These are phyloP conservation scores for Apiospora marii DNA, from an alignment of 2,329 filamentous ascomycete genomes.

Conservation along the genomic window DNA sequence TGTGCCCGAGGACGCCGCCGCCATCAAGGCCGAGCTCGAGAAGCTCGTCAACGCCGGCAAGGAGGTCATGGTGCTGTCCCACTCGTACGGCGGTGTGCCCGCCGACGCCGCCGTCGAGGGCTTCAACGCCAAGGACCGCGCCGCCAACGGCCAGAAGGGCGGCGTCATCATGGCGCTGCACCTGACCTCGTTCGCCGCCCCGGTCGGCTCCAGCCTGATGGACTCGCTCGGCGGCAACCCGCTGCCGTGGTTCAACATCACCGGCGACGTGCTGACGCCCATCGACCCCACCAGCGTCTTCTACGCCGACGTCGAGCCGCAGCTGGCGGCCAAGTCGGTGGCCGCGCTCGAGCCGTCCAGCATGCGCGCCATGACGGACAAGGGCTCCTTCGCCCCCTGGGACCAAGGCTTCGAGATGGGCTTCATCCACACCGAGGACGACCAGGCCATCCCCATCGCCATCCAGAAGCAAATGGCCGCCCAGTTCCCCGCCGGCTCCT, in stretches of 20 bases:
- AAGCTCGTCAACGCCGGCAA: conserved; percentile 23
- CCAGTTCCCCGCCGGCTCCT: conserved; percentile 28
- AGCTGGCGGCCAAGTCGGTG: conserved; percentile 23
- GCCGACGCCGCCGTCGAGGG: conserved; percentile 23
- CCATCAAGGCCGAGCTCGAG: conserved; percentile 20
- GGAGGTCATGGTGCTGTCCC: conserved; percentile 28
- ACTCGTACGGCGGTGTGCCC: conserved; percentile 26
- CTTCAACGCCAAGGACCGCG: conserved; percentile 28
- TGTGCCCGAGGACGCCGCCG: conserved; percentile 22
- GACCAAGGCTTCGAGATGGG: conserved; percentile 29
- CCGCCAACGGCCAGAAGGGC: conserved; percentile 24
- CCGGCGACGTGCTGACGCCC: conserved; percentile 17
- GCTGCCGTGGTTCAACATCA: conserved; percentile 21
- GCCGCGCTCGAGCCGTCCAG: conserved; percentile 23
- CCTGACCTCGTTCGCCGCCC: conserved; percentile 28
- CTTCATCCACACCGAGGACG: conserved; percentile 29
- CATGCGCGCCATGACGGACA: conserved; percentile 9
- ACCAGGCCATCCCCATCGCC: conserved; percentile 21
- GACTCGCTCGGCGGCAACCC: conserved; percentile 19
- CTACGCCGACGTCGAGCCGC: conserved; percentile 28
- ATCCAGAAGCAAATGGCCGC: conserved; percentile 26
- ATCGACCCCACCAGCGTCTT: conserved; percentile 22
- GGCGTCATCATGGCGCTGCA: conserved; percentile 27
- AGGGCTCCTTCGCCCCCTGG: conserved; percentile 27
- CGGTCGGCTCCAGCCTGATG: conserved; percentile 21